These are phyloP conservation scores for Skeletonema costatum DNA, from an alignment of 108 stramenopile species.

Conservation along the genomic window DNA sequence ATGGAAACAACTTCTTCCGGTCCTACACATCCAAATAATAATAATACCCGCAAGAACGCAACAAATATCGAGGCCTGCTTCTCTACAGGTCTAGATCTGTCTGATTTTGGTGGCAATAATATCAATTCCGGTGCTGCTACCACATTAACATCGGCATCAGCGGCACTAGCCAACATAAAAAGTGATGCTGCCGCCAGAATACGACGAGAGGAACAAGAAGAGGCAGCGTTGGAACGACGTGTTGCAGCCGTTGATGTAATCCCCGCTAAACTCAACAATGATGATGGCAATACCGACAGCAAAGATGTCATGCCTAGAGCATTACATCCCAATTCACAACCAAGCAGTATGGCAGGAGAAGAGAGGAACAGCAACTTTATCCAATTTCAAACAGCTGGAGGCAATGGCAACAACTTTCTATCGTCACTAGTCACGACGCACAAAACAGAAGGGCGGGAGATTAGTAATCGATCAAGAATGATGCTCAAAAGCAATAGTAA, in stretches of 20 bases:
- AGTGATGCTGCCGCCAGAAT: not conserved
- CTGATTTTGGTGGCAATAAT: not conserved
- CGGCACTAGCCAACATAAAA: not conserved
- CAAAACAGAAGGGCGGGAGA: not conserved
- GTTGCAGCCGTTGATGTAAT: not conserved
- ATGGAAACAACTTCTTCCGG: too few relatives aligned
- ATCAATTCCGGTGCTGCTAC: not conserved
- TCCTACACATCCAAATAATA: not conserved
- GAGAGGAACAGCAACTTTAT: not conserved
- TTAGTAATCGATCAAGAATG: not conserved
- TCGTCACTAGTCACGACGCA: not conserved
- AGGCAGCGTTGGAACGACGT: not conserved
- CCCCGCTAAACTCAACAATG: not conserved
- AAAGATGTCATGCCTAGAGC: not conserved
- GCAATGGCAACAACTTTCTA: not conserved
- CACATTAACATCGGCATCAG: not conserved
- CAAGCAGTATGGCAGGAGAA: not conserved
- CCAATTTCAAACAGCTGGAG: not conserved
- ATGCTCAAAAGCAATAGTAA: not conserved
- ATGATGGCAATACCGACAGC: not conserved
- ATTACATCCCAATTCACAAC: constrained; percentile 2
- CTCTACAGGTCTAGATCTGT: not conserved
- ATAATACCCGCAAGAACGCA: not conserved
- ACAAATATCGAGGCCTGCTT: not conserved
- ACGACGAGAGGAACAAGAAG: not conserved